Evolutionary conservation across 331 rosid genomes (phyloP).

Genomic region (Quercus phellos): DNA sequence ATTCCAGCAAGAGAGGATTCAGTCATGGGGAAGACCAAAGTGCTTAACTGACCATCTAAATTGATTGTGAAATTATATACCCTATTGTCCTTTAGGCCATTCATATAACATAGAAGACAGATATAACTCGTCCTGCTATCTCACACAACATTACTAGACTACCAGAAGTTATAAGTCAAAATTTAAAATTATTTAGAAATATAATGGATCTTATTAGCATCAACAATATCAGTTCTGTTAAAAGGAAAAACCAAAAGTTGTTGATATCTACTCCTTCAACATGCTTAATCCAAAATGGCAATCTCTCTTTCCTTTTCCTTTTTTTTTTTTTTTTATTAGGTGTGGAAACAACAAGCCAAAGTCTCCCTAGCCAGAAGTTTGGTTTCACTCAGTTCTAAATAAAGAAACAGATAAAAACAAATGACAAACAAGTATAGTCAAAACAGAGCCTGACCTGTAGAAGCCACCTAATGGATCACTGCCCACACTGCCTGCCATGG

Average conservation of each 20-base stretch:
- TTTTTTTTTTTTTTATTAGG: neutral
- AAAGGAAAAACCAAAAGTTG: neutral
- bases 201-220: too few species aligned
- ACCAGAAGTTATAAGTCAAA: too few species aligned
- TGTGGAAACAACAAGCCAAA: neutral
- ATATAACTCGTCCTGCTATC: neutral
- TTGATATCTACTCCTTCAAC: neutral
- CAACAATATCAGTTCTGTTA: neutral
- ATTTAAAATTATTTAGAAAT: too few species aligned
- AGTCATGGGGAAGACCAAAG: neutral
- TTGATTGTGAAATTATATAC: neutral
- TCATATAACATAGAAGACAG: neutral
- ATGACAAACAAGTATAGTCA: constrained; percentile 4
- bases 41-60: neutral
- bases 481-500: constrained; percentile 90
- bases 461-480: constrained; percentile 94
- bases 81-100: neutral
- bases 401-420: constrained; percentile 1
- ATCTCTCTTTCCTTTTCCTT: neutral
- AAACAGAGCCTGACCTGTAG: constrained; percentile 54
- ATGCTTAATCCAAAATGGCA: neutral
- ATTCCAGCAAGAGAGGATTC: neutral
- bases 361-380: neutral
- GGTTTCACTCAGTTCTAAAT: neutral
- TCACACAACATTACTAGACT: too few species aligned